A percentile compares a stretch with the other conserved stretches of the same genome.
Evolutionary conservation across 2,329 filamentous ascomycete species (phyloP).

Genomic region (Capronia epimyces): DNA sequence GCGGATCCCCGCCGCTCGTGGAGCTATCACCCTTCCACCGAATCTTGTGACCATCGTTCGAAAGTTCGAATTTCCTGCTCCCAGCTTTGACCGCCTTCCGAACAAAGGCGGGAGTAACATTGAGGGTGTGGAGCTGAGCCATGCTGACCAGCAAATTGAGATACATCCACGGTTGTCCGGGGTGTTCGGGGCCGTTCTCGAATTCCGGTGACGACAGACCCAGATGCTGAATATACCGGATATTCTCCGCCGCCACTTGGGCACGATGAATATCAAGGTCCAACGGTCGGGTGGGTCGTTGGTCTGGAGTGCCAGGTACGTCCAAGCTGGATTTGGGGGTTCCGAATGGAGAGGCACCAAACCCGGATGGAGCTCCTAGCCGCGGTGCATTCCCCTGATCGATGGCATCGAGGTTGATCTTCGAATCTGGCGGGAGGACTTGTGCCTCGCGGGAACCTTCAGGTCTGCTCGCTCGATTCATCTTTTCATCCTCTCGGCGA

Average conservation of each 20-base stretch:
- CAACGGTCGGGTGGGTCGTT: slow-evolving; percentile 68
- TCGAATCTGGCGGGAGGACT: slow-evolving; percentile 35
- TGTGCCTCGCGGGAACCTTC: slow-evolving; percentile 41
- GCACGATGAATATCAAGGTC: slow-evolving; percentile 74
- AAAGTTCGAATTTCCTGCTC: slow-evolving; percentile 72
- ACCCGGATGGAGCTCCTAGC: neutral
- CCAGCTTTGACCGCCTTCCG: slow-evolving; percentile 64
- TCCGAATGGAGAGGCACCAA: slow-evolving; percentile 7
- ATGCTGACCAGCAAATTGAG: slow-evolving; percentile 66
- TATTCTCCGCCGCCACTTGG: slow-evolving; percentile 69
- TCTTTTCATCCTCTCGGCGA: slow-evolving; percentile 26
- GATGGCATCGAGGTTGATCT: slow-evolving; percentile 21
- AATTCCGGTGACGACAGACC: slow-evolving; percentile 25
- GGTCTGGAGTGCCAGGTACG: slow-evolving; percentile 49
- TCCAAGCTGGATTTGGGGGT: slow-evolving; percentile 8
- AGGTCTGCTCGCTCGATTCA: slow-evolving; percentile 17
- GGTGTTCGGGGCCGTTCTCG: neutral
- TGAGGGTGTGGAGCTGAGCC: slow-evolving; percentile 79
- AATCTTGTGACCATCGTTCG: slow-evolving; percentile 69
- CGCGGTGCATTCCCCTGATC: slow-evolving; percentile 7
- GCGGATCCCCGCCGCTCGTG: slow-evolving; percentile 61
- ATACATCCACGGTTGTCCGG: slow-evolving; percentile 27
- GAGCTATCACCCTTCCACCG: slow-evolving; percentile 68
- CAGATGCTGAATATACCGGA: slow-evolving; percentile 46
- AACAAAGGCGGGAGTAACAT: slow-evolving; percentile 73